Conservation (phyloP, 2,329 filamentous ascomycete species). For the Phyllachora maydis region DNA sequence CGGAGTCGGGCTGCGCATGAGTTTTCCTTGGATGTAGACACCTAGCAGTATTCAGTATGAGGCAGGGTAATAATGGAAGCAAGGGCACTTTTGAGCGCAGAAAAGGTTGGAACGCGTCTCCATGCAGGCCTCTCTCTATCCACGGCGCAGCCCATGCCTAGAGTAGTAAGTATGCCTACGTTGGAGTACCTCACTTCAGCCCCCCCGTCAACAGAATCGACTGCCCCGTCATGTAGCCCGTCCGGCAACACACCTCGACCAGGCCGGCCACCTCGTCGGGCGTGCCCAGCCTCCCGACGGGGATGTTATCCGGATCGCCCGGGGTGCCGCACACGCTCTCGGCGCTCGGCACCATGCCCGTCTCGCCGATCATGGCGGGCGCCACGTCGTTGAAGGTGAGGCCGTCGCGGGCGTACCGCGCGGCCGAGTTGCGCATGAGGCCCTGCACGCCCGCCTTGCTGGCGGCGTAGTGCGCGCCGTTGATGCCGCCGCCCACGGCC, state of each 20-base stretch:
- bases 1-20: too few relatives aligned
- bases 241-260: slow-evolving; percentile 36
- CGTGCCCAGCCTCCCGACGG: slow-evolving; percentile 33
- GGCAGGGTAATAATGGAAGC: too few relatives aligned
- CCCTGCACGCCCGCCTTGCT: slow-evolving; percentile 40
- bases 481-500: slow-evolving; percentile 40
- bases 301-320: slow-evolving; percentile 37
- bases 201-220: too few relatives aligned
- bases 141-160: too few relatives aligned
- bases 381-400: slow-evolving; percentile 50
- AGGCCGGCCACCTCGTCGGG: slow-evolving; percentile 39
- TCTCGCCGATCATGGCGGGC: slow-evolving; percentile 46
- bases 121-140: too few relatives aligned
- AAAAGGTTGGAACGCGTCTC: too few relatives aligned
- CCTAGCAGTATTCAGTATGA: too few relatives aligned
- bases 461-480: slow-evolving; percentile 39
- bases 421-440: slow-evolving; percentile 44
- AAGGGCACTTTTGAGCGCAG: too few relatives aligned
- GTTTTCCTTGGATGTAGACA: too few relatives aligned
- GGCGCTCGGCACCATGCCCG: slow-evolving; percentile 42
- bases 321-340: slow-evolving; percentile 28
- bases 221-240: slow-evolving; percentile 39
- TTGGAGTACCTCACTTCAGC: too few relatives aligned
- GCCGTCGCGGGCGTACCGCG: slow-evolving; percentile 33
- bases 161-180: too few relatives aligned